These are phyloP conservation scores for Agrocybe praecox DNA, from an alignment of 768 basidiomycete species.

Conservation along the genomic window DNA sequence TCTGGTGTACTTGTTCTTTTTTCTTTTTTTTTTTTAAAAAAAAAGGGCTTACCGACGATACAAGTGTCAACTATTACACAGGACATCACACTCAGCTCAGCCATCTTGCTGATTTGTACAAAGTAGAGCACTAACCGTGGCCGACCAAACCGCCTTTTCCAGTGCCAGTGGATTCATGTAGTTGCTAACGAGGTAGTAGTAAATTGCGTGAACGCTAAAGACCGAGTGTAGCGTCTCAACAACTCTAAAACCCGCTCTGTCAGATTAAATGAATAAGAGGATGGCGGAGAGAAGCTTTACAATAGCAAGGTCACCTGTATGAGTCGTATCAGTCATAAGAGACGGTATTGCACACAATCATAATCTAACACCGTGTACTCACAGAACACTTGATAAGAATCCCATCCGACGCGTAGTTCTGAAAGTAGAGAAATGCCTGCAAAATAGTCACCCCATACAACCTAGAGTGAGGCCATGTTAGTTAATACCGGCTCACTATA, in stretches of 20 bases:
- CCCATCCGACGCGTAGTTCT: neutral
- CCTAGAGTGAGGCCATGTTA: neutral
- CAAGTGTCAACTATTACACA: neutral
- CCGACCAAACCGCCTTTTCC: neutral
- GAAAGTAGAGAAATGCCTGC: conserved; percentile 3
- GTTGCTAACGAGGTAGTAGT: neutral
- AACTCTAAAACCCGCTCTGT: too few relatives aligned
- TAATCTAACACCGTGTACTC: too few relatives aligned
- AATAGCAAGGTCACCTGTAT: too few relatives aligned
- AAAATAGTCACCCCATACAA: conserved; percentile 2
- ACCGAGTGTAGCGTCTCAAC: neutral
- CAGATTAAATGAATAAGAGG: too few relatives aligned
- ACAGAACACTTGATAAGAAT: neutral
- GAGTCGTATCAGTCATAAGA: too few relatives aligned
- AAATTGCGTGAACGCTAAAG: neutral
- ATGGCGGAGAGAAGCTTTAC: too few relatives aligned
- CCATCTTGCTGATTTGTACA: too few relatives aligned
- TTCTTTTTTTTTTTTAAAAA: too few relatives aligned
- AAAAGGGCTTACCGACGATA: neutral
- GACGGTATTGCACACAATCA: too few relatives aligned
- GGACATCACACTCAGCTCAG: too few relatives aligned
- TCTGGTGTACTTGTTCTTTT: too few relatives aligned
- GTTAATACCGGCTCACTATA: neutral
- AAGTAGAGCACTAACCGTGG: neutral
- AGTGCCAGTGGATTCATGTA: neutral